These are phyloP conservation scores for Acaromyces ingoldii DNA, from an alignment of 1,284 basidiomycete genomes.

Conservation along the genomic window DNA sequence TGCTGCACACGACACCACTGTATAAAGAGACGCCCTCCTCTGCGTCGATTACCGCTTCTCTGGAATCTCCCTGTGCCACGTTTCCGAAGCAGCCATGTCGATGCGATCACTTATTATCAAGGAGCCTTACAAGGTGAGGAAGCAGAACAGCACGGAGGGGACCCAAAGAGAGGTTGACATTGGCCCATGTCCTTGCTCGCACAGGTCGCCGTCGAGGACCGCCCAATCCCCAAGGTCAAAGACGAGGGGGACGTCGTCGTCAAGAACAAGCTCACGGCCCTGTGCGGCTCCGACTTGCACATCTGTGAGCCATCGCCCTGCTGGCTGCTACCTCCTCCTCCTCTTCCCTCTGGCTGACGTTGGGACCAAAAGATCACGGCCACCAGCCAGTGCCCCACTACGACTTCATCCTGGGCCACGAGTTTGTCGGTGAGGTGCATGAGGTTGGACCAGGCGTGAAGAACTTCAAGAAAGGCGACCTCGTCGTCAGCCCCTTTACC, in stretches of 20 bases:
- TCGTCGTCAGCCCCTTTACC: slow-evolving; percentile 82
- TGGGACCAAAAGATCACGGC: slow-evolving; percentile 24
- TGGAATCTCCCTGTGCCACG: too few relatives aligned
- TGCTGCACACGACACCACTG: too few relatives aligned
- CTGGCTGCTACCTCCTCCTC: not conserved
- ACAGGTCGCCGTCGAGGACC: slow-evolving; percentile 31
- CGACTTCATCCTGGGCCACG: slow-evolving; percentile 62
- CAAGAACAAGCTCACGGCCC: slow-evolving; percentile 55
- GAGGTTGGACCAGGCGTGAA: slow-evolving; percentile 65
- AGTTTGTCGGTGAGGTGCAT: slow-evolving; percentile 74
- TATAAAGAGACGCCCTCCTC: too few relatives aligned
- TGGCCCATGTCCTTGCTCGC: not conserved
- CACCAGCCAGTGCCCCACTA: slow-evolving; percentile 31
- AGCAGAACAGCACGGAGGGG: too few relatives aligned
- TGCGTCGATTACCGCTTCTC: too few relatives aligned
- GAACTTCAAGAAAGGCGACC: slow-evolving; percentile 69
- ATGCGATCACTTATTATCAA: slow-evolving; percentile 46
- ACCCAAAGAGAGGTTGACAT: not conserved
- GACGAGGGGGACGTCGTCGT: slow-evolving; percentile 36
- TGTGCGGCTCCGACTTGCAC: slow-evolving; percentile 80
- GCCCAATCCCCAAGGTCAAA: slow-evolving; percentile 35
- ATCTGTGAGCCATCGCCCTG: not conserved
- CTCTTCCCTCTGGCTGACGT: not conserved
- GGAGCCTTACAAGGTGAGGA: slow-evolving; percentile 19
- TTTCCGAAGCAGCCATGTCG: too few relatives aligned